These are phyloP conservation scores for Puccinia coronata DNA, from an alignment of 1,284 basidiomycete genomes.

Conservation along the genomic window DNA sequence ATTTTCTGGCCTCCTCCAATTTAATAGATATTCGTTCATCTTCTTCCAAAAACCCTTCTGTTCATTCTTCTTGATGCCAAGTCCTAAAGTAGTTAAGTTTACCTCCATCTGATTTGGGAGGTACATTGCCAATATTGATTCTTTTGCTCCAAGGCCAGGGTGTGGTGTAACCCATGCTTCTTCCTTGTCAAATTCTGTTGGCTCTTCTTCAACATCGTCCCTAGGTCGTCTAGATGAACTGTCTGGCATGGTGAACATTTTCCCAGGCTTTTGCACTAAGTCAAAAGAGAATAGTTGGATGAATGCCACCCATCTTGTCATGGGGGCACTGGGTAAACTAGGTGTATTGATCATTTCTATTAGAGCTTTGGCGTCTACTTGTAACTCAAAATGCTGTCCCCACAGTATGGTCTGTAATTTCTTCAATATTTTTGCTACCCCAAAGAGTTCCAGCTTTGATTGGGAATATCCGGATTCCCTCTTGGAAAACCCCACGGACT, in stretches of 20 bases:
- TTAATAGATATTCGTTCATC: background rate
- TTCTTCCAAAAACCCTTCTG: background rate
- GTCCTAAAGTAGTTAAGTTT: background rate
- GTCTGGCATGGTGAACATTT: conserved; percentile 32
- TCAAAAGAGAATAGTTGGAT: conserved; percentile 36
- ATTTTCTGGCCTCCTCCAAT: background rate
- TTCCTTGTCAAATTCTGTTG: background rate
- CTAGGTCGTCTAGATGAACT: background rate
- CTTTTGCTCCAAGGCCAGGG: conserved; percentile 2
- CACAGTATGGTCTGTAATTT: conserved; percentile 14
- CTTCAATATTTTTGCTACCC: conserved; percentile 13
- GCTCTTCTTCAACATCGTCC: conserved; percentile 25
- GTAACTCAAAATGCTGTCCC: conserved; percentile 20
- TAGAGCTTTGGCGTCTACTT: conserved; percentile 31
- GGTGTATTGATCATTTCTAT: conserved; percentile 31
- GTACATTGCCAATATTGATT: background rate
- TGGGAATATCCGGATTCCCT: too few relatives aligned
- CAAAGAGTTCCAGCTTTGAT: background rate
- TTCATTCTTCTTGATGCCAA: background rate
- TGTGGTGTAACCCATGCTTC: background rate
- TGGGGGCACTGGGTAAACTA: background rate
- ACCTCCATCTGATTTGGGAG: background rate
- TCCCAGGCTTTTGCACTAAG: conserved; percentile 9
- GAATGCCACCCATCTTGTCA: conserved; percentile 33
- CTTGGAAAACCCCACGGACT: too few relatives aligned